Percentiles rank a stretch among this genome's conserved stretches.
phyloP scores from a whole-genome alignment of 2,329 filamentous ascomycete species.

The Cercospora sp. region DNA sequence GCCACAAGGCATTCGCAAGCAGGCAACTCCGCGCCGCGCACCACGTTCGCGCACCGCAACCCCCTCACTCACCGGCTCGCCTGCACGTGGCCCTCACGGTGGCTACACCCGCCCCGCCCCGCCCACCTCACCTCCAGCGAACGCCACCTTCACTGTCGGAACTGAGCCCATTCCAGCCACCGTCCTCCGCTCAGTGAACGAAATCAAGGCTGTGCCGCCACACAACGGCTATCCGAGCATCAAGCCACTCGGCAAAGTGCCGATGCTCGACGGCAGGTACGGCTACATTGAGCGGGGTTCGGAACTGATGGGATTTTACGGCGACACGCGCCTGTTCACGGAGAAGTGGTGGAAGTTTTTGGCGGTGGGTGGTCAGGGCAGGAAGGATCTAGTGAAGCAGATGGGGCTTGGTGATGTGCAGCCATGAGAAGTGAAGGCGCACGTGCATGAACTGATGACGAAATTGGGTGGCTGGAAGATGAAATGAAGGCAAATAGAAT shows the following conservation, averaged over 20 bases:
- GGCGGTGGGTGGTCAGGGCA: neutral
- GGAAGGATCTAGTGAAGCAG: neutral
- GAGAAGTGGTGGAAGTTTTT: conserved; percentile 21
- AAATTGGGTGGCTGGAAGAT: neutral
- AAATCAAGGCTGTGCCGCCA: neutral
- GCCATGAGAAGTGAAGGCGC: neutral
- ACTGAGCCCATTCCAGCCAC: neutral
- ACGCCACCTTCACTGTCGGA: neutral
- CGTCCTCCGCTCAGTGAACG: neutral
- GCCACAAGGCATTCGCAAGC: neutral
- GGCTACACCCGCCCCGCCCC: neutral
- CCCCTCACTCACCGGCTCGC: neutral
- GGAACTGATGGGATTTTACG: conserved; percentile 15
- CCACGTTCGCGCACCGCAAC: neutral
- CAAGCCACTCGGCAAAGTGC: neutral
- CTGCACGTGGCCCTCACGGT: neutral
- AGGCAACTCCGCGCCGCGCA: neutral
- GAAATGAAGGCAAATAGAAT: neutral
- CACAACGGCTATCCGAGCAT: neutral
- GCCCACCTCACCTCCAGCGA: neutral
- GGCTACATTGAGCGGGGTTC: conserved; percentile 5
- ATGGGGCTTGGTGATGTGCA: neutral
- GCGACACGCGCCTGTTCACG: conserved; percentile 19
- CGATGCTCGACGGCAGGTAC: neutral
- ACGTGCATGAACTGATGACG: neutral